phyloP scores from a whole-genome alignment of 2,329 filamentous ascomycete species.

The Didymella sp. region DNA sequence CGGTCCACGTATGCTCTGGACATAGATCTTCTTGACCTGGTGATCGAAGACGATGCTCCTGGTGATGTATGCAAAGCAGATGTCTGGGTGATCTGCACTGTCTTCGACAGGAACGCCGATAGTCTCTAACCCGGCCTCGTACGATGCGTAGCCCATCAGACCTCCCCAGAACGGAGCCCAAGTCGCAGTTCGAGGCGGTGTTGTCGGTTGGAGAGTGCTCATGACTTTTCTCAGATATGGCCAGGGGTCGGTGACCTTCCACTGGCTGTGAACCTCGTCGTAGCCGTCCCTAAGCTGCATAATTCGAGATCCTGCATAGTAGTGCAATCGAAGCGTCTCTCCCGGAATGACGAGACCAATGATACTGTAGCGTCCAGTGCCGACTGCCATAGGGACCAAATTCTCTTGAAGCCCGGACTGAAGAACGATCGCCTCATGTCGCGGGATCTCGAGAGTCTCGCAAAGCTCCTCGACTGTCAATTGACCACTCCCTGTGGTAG shows the following conservation, averaged over 20 bases:
- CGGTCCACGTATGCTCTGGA: conserved; percentile 69
- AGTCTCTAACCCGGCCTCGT: conserved; percentile 77
- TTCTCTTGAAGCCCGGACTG: conserved; percentile 57
- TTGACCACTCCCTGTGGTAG: conserved; percentile 44
- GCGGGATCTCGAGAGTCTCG: conserved; percentile 44
- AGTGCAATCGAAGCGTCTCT: conserved; percentile 54
- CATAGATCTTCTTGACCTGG: conserved; percentile 63
- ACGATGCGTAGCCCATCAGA: conserved; percentile 83
- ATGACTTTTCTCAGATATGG: conserved; percentile 51
- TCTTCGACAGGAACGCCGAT: conserved; percentile 57
- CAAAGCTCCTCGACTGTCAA: conserved; percentile 49
- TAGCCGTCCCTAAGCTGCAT: conserved; percentile 43
- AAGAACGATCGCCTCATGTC: conserved; percentile 52
- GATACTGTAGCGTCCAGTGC: conserved; percentile 73
- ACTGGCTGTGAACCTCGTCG: conserved; percentile 37
- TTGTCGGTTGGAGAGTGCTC: conserved; percentile 41
- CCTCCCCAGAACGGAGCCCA: conserved; percentile 76
- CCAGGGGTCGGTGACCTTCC: conserved; percentile 47
- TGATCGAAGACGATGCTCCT: conserved; percentile 82
- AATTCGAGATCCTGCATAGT: conserved; percentile 35
- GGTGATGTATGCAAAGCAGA: conserved; percentile 78
- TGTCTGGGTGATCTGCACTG: conserved; percentile 63
- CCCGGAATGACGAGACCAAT: conserved; percentile 69
- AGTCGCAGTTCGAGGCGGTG: conserved; percentile 34
- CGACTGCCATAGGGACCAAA: conserved; percentile 51